phyloP scores from a whole-genome alignment of 202 grass and related monocot species.

The Sporobolus alterniflorus region DNA sequence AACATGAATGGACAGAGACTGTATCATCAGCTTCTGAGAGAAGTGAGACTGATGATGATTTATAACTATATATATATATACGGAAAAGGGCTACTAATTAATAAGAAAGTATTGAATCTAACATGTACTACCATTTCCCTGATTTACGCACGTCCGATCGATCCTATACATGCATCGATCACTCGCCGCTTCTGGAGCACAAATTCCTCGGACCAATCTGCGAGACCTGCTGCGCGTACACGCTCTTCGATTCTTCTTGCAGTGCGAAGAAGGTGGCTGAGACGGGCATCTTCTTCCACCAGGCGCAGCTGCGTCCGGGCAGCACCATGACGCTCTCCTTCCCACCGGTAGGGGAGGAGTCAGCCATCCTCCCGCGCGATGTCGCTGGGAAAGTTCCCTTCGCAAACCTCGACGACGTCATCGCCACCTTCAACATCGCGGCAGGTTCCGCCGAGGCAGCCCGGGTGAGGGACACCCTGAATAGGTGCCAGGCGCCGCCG shows the following conservation, averaged over 20 bases:
- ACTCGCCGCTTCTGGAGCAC: neutral
- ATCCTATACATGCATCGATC: neutral
- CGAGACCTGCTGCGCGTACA: neutral
- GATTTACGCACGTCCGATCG: neutral
- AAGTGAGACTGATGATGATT: too few species aligned
- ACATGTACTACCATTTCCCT: neutral
- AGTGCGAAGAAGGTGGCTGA: neutral
- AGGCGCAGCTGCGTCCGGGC: neutral
- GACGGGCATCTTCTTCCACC: constrained; percentile 6
- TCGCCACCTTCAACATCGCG: neutral
- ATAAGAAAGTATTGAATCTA: too few species aligned
- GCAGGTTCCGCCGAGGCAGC: neutral
- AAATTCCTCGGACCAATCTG: neutral
- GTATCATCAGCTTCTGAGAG: too few species aligned
- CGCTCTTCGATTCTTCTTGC: neutral
- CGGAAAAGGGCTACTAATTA: too few species aligned
- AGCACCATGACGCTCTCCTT: neutral
- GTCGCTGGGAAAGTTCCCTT: neutral
- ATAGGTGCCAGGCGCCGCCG: neutral
- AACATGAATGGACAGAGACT: too few species aligned
- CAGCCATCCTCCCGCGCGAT: neutral
- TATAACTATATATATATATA: too few species aligned
- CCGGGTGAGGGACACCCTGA: neutral
- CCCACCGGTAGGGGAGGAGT: too few species aligned
- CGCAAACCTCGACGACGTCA: neutral